Percentiles rank a stretch among this genome's conserved stretches.
phyloP scores from a whole-genome alignment of 2,329 filamentous ascomycete genomes.

The Aureobasidium musti region DNA sequence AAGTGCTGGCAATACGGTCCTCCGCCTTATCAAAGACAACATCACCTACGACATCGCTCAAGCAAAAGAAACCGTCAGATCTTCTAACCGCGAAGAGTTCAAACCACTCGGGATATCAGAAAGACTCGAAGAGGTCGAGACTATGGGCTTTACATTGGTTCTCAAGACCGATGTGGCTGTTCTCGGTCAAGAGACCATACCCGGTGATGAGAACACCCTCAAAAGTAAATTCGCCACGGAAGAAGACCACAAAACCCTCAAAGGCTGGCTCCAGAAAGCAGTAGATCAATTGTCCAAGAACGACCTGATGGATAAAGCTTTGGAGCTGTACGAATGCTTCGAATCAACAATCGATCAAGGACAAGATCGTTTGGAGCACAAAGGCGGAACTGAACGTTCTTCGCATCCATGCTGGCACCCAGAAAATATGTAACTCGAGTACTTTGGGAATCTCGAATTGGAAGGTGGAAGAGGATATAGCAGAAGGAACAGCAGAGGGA shows the following conservation, averaged over 20 bases:
- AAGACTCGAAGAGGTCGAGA: slow-evolving; percentile 34
- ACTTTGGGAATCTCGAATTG: too few relatives aligned
- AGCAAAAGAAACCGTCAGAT: slow-evolving; percentile 31
- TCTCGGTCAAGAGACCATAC: slow-evolving; percentile 29
- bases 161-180: slow-evolving; percentile 37
- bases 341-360: not conserved
- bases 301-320: not conserved
- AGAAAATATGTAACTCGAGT: not conserved
- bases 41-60: slow-evolving; percentile 34
- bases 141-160: slow-evolving; percentile 41
- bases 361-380: not conserved
- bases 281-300: not conserved
- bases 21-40: not conserved
- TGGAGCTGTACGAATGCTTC: not conserved
- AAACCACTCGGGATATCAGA: too few relatives aligned
- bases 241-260: slow-evolving; percentile 31
- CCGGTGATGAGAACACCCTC: slow-evolving; percentile 31
- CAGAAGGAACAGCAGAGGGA: too few relatives aligned
- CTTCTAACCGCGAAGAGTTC: too few relatives aligned
- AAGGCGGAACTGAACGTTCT: not conserved
- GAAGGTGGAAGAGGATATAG: too few relatives aligned
- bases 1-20: slow-evolving; percentile 39
- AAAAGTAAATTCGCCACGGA: slow-evolving; percentile 35
- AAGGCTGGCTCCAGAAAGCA: not conserved
- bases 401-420: not conserved